Conservation (phyloP, 1,284 basidiomycete genomes). For the Malassezia sp. region DNA sequence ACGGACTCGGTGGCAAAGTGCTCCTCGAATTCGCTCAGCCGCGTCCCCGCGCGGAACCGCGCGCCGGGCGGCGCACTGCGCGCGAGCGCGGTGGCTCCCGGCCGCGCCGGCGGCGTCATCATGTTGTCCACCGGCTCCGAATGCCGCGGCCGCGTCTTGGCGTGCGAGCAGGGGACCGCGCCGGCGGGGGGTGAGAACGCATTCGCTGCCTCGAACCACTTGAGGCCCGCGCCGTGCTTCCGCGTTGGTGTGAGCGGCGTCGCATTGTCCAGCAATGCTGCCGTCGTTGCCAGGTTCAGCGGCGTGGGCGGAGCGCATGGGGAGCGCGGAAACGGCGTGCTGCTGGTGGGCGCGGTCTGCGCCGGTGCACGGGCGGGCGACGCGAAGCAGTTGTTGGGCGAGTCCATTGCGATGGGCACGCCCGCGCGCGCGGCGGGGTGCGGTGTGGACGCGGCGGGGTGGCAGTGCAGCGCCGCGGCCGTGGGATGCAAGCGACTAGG, state of each 20-base stretch:
- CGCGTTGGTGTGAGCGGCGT: constrained; percentile 11
- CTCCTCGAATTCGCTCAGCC: constrained; percentile 24
- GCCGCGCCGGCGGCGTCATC: constrained; percentile 2
- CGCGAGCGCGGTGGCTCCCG: not conserved
- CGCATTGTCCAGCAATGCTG: not conserved
- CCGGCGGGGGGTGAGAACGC: constrained; percentile 24
- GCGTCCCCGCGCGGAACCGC: constrained; percentile 4
- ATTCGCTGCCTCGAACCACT: constrained; percentile 41
- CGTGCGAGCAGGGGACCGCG: not conserved
- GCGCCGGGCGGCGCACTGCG: constrained; percentile 10
- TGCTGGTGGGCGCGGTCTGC: not conserved
- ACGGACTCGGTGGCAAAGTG: constrained; percentile 67
- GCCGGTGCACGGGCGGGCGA: not conserved
- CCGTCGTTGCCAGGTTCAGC: no score
- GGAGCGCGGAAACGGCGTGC: not conserved
- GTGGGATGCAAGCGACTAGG: no score
- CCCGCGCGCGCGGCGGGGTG: not conserved
- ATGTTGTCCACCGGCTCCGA: constrained; percentile 6
- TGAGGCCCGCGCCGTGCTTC: constrained; percentile 15
- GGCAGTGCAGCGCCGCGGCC: no score
- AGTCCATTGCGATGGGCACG: constrained; percentile 4
- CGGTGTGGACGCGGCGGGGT: no score
- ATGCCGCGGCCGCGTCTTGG: constrained; percentile 10
- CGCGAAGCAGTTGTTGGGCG: constrained; percentile 13
- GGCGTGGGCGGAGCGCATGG: not conserved